Conservation (phyloP, 371 early-diverging fungal species). For the Mortierella sp. region DNA sequence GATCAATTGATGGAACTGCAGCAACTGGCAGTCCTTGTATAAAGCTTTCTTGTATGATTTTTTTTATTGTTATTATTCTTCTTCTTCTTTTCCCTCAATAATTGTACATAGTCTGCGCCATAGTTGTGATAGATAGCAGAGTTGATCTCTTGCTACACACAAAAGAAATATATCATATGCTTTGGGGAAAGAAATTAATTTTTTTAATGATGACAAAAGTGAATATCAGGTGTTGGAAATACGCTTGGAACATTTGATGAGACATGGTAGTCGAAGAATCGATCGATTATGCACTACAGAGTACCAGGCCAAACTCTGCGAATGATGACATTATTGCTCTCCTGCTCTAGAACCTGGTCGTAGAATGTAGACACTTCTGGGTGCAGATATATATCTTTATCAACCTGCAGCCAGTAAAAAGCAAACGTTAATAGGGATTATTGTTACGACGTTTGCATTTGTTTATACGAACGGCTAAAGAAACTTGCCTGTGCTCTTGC, state of each 20-base stretch:
- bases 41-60: not conserved
- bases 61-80: not conserved
- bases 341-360: conserved; percentile 33
- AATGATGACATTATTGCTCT: conserved; percentile 4
- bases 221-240: no score
- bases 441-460: not conserved
- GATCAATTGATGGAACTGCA: conserved; percentile 42
- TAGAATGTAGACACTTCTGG: conserved; percentile 37
- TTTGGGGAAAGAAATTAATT: not conserved
- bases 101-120: not conserved
- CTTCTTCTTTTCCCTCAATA: not conserved
- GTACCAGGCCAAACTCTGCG: conserved; percentile 26
- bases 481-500: conserved; percentile 39
- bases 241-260: not conserved
- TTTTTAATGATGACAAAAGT: not conserved
- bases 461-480: not conserved
- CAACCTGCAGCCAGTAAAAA: conserved; percentile 15
- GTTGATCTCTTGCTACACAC: not conserved
- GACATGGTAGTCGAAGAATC: no score
- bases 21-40: conserved; percentile 29
- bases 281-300: not conserved
- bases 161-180: not conserved
- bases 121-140: not conserved
- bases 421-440: not conserved
- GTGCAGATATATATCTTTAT: conserved; percentile 33